Evolutionary conservation across 495 filamentous ascomycete species (phyloP).

Genomic region (Immersiella caudata): DNA sequence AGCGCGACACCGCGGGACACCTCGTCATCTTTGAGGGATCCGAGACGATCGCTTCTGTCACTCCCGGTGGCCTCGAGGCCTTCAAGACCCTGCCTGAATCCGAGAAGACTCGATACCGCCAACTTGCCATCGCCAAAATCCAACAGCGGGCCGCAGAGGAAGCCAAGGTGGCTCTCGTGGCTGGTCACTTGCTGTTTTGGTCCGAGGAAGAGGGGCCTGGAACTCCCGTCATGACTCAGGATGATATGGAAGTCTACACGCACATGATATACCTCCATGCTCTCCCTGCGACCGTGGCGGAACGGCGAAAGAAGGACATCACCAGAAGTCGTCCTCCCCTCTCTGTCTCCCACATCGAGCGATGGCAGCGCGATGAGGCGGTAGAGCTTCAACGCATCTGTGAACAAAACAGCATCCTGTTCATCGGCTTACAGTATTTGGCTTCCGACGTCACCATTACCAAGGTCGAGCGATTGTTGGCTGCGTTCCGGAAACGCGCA

Average conservation of each 20-base stretch:
- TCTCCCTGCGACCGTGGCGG: conserved; percentile 37
- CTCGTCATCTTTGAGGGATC: conserved; percentile 59
- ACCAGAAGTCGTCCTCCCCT: conserved; percentile 39
- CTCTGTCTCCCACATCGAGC: conserved; percentile 47
- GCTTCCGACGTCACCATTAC: conserved; percentile 4
- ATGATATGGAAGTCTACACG: conserved; percentile 56
- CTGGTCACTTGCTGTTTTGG: conserved; percentile 68
- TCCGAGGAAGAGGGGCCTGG: conserved; percentile 40
- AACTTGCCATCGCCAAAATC: conserved; percentile 47
- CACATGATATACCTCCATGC: conserved; percentile 65
- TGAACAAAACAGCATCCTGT: conserved; percentile 51
- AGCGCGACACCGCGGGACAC: conserved; percentile 37
- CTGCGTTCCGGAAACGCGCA: conserved; percentile 46
- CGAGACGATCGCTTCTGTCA: conserved; percentile 49
- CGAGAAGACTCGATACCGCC: conserved; percentile 47
- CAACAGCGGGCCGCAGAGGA: conserved; percentile 39
- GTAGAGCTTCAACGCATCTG: conserved; percentile 53
- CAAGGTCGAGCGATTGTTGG: conserved; percentile 35
- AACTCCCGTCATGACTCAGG: conserved; percentile 45
- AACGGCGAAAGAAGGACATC: conserved; percentile 46
- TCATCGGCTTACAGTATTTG: conserved; percentile 22
- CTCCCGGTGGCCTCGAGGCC: conserved; percentile 53
- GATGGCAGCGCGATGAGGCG: conserved; percentile 60
- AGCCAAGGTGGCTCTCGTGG: conserved; percentile 52
- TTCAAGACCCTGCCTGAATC: conserved; percentile 52